phyloP scores from a whole-genome alignment of 345 rosid genomes.

The Aethionema arabicum region DNA sequence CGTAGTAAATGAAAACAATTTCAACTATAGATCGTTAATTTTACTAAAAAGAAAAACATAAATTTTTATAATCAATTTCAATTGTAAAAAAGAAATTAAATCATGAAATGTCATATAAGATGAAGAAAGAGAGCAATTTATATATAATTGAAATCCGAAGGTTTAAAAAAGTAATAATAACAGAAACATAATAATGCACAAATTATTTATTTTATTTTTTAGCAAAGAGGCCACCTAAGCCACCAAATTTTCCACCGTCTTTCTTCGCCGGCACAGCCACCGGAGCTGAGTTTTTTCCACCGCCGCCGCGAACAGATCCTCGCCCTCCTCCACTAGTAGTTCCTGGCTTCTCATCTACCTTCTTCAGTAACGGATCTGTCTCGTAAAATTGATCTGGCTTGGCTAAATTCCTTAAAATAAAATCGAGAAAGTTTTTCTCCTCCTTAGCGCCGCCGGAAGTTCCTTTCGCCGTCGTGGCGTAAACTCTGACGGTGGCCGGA shows the following conservation, averaged over 20 bases:
- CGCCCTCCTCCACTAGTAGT: constrained; percentile 33
- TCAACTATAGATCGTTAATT: too few relatives aligned
- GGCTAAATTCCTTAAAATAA: constrained; percentile 53
- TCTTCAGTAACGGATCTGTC: constrained; percentile 72
- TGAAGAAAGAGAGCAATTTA: constrained; percentile 20
- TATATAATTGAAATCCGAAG: constrained; percentile 24
- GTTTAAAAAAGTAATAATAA: constrained; percentile 19
- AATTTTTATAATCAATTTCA: too few relatives aligned
- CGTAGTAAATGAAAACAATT: too few relatives aligned
- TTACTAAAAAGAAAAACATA: too few relatives aligned
- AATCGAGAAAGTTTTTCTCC: constrained; percentile 67
- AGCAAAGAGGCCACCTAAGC: constrained; percentile 53
- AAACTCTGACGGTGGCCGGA: constrained; percentile 53
- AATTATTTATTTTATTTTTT: constrained; percentile 40
- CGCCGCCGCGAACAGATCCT: constrained; percentile 29
- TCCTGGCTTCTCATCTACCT: constrained; percentile 47
- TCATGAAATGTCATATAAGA: constrained; percentile 20
- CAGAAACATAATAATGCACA: constrained; percentile 12
- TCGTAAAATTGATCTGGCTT: constrained; percentile 85
- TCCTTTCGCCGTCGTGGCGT: constrained; percentile 62
- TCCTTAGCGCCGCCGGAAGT: constrained; percentile 48
- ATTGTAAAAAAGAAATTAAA: not conserved
- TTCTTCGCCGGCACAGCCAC: constrained; percentile 66
- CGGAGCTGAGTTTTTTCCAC: constrained; percentile 31
- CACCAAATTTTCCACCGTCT: constrained; percentile 56